A percentile compares a stretch with the other conserved stretches of the same genome.
These are phyloP conservation scores for Coniferiporia sulphurascens DNA, from an alignment of 1,284 basidiomycete genomes.

Conservation along the genomic window DNA sequence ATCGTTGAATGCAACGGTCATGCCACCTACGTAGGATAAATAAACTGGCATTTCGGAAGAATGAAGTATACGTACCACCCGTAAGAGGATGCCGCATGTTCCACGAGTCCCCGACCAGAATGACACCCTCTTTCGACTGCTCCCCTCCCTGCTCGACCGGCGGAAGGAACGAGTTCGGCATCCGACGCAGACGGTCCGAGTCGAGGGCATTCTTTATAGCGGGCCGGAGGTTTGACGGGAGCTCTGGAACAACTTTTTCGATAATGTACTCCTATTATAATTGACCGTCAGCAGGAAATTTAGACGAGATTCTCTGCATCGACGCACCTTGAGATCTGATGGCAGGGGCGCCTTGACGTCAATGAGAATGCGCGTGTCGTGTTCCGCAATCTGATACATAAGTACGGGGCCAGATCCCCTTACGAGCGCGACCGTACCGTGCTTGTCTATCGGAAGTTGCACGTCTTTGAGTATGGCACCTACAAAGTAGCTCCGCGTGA, in stretches of 20 bases:
- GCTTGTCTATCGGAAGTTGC: slow-evolving; percentile 73
- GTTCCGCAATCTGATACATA: slow-evolving; percentile 78
- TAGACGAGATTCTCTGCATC: not conserved
- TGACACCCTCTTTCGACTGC: slow-evolving; percentile 62
- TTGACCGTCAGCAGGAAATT: not conserved
- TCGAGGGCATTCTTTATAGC: slow-evolving; percentile 61
- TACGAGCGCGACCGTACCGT: slow-evolving; percentile 83
- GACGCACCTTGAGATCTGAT: slow-evolving; percentile 67
- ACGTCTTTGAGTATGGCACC: slow-evolving; percentile 77
- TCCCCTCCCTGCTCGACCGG: slow-evolving; percentile 71
- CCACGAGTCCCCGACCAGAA: slow-evolving; percentile 94
- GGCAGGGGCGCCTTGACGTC: slow-evolving; percentile 89
- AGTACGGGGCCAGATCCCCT: slow-evolving; percentile 78
- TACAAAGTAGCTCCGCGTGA: slow-evolving; percentile 75
- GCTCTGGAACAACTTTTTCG: slow-evolving; percentile 69
- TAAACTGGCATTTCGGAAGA: not conserved
- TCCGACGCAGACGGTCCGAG: slow-evolving; percentile 74
- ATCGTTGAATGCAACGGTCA: slow-evolving; percentile 91
- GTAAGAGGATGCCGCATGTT: slow-evolving; percentile 99
- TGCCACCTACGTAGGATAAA: slow-evolving; percentile 49
- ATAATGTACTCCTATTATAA: slow-evolving; percentile 59
- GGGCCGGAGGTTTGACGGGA: slow-evolving; percentile 65
- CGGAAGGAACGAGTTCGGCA: slow-evolving; percentile 97
- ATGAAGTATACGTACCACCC: slow-evolving; percentile 45
- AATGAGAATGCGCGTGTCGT: slow-evolving; percentile 88